phyloP scores from a whole-genome alignment of 768 basidiomycete genomes.

The Russula abietina region DNA sequence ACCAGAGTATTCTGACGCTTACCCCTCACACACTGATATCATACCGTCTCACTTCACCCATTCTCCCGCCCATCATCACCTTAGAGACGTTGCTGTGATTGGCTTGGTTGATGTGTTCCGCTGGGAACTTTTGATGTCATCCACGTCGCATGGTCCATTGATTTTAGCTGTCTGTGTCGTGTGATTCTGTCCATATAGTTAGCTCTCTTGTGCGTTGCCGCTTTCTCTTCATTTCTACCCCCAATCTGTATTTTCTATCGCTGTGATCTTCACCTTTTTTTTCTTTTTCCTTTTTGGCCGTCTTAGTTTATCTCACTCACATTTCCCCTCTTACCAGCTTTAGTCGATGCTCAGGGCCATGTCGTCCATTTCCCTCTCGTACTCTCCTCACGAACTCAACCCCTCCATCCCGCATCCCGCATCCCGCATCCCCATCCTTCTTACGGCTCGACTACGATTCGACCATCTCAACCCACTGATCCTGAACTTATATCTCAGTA shows the following conservation, averaged over 20 bases:
- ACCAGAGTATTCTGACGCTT: background rate
- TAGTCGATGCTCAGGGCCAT: background rate
- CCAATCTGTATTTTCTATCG: background rate
- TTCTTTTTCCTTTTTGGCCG: background rate
- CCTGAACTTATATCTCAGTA: slow-evolving; percentile 7
- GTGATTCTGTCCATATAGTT: background rate
- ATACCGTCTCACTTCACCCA: background rate
- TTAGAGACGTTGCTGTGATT: background rate
- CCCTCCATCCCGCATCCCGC: background rate
- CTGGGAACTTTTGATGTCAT: background rate
- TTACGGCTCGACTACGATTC: background rate
- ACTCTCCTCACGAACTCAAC: slow-evolving; percentile 1
- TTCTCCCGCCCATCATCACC: background rate
- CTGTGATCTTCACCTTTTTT: background rate
- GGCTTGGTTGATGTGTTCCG: background rate
- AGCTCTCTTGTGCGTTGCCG: background rate
- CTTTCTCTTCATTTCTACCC: background rate
- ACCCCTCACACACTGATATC: background rate
- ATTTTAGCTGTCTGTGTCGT: background rate
- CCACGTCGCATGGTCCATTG: background rate
- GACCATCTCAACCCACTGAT: background rate
- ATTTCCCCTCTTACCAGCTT: background rate
- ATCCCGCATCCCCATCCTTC: background rate
- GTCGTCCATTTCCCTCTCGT: background rate
- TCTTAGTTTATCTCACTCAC: background rate